These are phyloP conservation scores for Stemphylium lycopersici DNA, from an alignment of 2,329 filamentous ascomycete genomes.

Conservation along the genomic window DNA sequence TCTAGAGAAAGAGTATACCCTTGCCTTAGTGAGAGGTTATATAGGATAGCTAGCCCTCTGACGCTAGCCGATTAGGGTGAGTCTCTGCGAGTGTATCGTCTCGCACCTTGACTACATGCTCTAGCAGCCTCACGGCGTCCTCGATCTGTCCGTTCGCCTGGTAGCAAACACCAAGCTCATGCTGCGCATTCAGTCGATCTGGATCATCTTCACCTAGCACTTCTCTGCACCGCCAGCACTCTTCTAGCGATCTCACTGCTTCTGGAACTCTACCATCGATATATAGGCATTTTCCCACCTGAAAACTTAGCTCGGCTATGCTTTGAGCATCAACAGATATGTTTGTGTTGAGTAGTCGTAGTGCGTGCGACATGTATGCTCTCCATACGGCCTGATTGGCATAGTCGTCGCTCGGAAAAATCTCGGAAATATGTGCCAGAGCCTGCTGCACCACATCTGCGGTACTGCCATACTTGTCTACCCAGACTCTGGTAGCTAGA, in stretches of 20 bases:
- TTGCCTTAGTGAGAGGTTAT: no score
- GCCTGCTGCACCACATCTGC: background rate
- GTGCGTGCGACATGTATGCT: constrained; percentile 19
- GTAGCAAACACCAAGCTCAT: constrained; percentile 7
- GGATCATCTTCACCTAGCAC: background rate
- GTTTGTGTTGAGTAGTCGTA: constrained; percentile 9
- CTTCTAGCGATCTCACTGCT: background rate
- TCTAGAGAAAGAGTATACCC: no score
- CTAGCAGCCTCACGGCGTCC: no score
- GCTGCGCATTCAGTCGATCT: constrained; percentile 7
- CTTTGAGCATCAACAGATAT: background rate
- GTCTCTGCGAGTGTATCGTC: no score
- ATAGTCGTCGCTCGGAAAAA: constrained; percentile 16
- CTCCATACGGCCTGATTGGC: constrained; percentile 17
- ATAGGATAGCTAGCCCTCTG: no score
- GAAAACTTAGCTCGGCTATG: background rate
- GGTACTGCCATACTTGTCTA: background rate
- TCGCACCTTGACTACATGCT: no score
- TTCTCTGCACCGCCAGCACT: background rate
- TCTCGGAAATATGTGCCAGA: constrained; percentile 6
- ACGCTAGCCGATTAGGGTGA: background rate
- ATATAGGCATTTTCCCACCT: background rate
- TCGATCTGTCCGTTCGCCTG: no score
- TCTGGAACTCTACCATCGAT: background rate
- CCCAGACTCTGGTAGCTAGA: constrained; percentile 16